Base-by-base conservation (phyloP, 768 basidiomycete species). In the Tylopilus rubrobrunneus region DNA sequence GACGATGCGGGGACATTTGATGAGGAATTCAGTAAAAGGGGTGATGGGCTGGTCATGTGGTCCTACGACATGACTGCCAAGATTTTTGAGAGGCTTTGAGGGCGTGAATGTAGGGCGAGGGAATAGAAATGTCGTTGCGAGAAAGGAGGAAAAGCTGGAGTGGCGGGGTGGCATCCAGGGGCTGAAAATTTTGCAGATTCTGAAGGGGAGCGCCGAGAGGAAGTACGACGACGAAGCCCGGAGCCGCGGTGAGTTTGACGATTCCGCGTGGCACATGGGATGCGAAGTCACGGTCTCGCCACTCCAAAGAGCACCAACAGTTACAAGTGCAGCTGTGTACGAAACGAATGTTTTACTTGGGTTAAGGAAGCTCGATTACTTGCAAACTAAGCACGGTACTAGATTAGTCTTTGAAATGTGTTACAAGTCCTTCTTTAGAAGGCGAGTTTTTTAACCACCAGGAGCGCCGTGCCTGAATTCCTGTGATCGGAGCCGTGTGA, bases 1-100 rank as follows among this genome's bases (percentile, higher is more conserved):
- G 40, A 52, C 43, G 40, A 67, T 36, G 28, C 45, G 49, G 9
- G 69, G 65, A 31, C 67, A 70, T 19, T 58, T 62, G 21, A 45
- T 45, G 12, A 68, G 41, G 36, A 68, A 71, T 7, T 59, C 56
- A 3, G 49, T 41, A 39, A 68, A 70, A 0, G 69, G 67, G 41
- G 49, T 60, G 10, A 68, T 62, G 17, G 67, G 55, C 3, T 64
- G 63, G 39, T 70, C 64, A 5, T 66, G 65, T 7, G 65, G 63
- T 45, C 67, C 65, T 0, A 63, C 57, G 34, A 66, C 47, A 15
- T 61, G 64, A 63, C 44, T 68, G 66, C 66, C 66, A 67, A 0
- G 58, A 64, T 40, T 69, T 68, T 14, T 69, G 69, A 3, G 60
- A 59, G 27, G 69, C 56, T n/a, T 68, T 67, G 43, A 68, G 45